Percentiles rank a stretch among this genome's conserved stretches.
These are phyloP conservation scores for Solanum virginianum DNA, from an alignment of 257 asterid genomes.

Conservation along the genomic window DNA sequence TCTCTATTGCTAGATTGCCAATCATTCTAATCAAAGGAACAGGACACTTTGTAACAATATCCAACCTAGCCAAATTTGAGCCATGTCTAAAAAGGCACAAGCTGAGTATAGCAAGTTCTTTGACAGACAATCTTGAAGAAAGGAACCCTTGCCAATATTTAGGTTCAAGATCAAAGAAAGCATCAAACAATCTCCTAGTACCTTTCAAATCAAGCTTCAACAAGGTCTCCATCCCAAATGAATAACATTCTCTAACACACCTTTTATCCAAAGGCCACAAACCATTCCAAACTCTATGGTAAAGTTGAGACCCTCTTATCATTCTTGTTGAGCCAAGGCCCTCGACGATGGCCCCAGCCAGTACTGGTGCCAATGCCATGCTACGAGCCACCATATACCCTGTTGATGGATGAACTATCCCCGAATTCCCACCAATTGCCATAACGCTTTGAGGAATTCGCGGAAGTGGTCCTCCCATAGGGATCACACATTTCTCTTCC, in stretches of 20 bases:
- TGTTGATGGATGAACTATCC: constrained; percentile 76
- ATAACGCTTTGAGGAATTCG: constrained; percentile 58
- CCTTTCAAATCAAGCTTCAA: constrained; percentile 64
- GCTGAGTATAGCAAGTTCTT: constrained; percentile 54
- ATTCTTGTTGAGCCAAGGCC: constrained; percentile 80
- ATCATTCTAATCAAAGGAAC: constrained; percentile 53
- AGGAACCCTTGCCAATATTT: constrained; percentile 67
- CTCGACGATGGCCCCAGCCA: constrained; percentile 50
- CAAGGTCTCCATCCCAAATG: constrained; percentile 84
- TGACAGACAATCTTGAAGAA: constrained; percentile 54
- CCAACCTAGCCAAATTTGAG: constrained; percentile 50
- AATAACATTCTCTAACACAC: constrained; percentile 46
- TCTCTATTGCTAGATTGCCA: constrained; percentile 59
- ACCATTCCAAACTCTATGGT: constrained; percentile 50
- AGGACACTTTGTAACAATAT: constrained; percentile 63
- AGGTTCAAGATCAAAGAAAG: constrained; percentile 78
- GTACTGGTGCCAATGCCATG: constrained; percentile 41
- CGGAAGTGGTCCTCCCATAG: constrained; percentile 93
- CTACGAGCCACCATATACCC: constrained; percentile 75
- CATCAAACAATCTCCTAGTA: constrained; percentile 62
- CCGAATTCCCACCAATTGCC: constrained; percentile 86
- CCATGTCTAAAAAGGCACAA: constrained; percentile 49
- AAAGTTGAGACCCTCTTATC: constrained; percentile 54
- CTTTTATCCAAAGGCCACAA: constrained; percentile 74
- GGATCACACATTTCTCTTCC: constrained; percentile 80